Evolutionary conservation across 352 stramenopile species (phyloP).

Genomic region (Phytophthora megakarya): DNA sequence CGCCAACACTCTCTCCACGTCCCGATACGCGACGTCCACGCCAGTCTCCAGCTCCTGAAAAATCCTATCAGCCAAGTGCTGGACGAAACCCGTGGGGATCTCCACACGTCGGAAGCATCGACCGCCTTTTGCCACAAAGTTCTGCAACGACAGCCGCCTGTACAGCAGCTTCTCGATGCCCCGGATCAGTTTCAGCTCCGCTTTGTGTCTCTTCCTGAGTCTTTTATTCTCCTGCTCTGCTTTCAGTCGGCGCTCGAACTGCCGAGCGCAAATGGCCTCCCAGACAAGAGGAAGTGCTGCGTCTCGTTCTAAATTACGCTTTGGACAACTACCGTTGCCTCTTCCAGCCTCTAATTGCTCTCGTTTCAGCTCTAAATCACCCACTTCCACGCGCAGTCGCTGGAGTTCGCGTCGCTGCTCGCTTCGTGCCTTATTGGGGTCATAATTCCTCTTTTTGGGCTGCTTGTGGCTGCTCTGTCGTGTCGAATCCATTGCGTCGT

Average conservation of each 20-base stretch:
- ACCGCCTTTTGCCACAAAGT: background rate
- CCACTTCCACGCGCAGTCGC: slow-evolving; percentile 6
- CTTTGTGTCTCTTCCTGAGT: slow-evolving; percentile 23
- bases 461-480: background rate
- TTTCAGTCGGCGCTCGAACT: slow-evolving; percentile 24
- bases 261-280: slow-evolving; percentile 31
- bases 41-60: slow-evolving; percentile 35
- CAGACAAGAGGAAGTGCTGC: slow-evolving; percentile 11
- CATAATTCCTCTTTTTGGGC: slow-evolving; percentile 22
- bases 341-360: slow-evolving; percentile 8
- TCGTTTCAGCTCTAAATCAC: slow-evolving; percentile 2
- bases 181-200: slow-evolving; percentile 15
- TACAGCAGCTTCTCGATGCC: slow-evolving; percentile 27
- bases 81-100: slow-evolving; percentile 19
- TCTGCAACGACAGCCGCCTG: slow-evolving; percentile 14
- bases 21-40: slow-evolving; percentile 36
- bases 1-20: slow-evolving; percentile 44
- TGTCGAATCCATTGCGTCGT: background rate
- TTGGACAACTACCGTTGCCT: background rate
- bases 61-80: slow-evolving; percentile 21
- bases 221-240: slow-evolving; percentile 34
- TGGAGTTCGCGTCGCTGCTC: slow-evolving; percentile 5
- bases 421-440: slow-evolving; percentile 27
- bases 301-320: background rate
- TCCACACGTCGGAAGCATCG: slow-evolving; percentile 25